These are phyloP conservation scores for Nakaseomyces bracarensis DNA, from an alignment of 1,139 yeast genomes.

Conservation along the genomic window DNA sequence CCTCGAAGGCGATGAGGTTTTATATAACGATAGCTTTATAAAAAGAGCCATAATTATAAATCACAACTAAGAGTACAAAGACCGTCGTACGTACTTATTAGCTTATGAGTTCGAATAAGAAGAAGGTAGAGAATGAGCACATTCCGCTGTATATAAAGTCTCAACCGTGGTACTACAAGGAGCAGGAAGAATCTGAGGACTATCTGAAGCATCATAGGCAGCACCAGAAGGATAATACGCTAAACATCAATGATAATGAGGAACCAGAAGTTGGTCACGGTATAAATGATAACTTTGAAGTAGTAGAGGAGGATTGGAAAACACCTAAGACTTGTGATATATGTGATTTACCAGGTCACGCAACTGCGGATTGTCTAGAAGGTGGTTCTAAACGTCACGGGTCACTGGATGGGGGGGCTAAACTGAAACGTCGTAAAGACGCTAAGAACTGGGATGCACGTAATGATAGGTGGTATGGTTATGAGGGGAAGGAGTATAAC, in stretches of 20 bases:
- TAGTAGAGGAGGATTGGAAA: constrained; percentile 6
- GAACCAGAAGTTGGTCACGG: constrained; percentile 28
- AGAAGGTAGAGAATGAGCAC: constrained; percentile 23
- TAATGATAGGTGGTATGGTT: constrained; percentile 32
- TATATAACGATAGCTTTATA: too few relatives aligned
- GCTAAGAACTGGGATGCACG: constrained; percentile 25
- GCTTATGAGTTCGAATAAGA: too few relatives aligned
- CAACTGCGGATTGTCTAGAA: constrained; percentile 19
- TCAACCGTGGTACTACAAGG: constrained; percentile 28
- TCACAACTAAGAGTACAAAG: too few relatives aligned
- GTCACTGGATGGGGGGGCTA: too few relatives aligned
- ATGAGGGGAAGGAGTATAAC: constrained; percentile 26
- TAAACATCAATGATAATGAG: constrained; percentile 26
- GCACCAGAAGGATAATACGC: constrained; percentile 14
- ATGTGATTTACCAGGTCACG: too few relatives aligned
- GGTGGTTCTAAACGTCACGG: neutral
- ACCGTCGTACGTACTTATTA: too few relatives aligned
- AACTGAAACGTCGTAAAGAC: constrained; percentile 11
- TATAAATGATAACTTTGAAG: constrained; percentile 22
- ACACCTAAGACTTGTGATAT: too few relatives aligned
- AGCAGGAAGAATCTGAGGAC: constrained; percentile 16
- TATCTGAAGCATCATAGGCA: constrained; percentile 29
- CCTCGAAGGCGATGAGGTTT: too few relatives aligned
- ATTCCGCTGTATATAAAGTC: constrained; percentile 29
- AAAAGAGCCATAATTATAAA: too few relatives aligned